These are phyloP conservation scores for Metarhizium album DNA, from an alignment of 2,329 filamentous ascomycete genomes.

Conservation along the genomic window DNA sequence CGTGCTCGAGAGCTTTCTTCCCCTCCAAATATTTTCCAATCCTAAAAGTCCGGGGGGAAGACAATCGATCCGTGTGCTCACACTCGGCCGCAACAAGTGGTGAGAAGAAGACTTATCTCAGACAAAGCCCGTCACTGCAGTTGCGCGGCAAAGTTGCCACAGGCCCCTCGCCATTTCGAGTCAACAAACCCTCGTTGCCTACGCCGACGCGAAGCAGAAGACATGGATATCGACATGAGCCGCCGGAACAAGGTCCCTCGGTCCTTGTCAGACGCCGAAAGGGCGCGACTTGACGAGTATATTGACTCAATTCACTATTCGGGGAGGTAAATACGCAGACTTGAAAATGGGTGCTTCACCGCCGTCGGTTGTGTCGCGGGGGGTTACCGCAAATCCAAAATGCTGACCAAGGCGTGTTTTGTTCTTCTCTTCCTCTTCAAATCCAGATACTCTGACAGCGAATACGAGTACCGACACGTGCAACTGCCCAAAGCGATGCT, in stretches of 20 bases:
- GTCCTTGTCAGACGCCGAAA: slow-evolving; percentile 69
- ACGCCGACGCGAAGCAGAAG: slow-evolving; percentile 1
- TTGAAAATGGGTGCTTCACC: neutral
- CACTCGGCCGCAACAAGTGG: neutral
- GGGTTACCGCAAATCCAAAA: neutral
- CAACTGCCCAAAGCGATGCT: slow-evolving; percentile 98
- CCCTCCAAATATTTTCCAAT: neutral
- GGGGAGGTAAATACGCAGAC: slow-evolving; percentile 48
- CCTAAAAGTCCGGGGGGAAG: neutral
- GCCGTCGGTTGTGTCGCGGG: neutral
- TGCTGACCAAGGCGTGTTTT: neutral
- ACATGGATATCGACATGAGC: slow-evolving; percentile 59
- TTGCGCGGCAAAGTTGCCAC: neutral
- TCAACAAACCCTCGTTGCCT: slow-evolving; percentile 7
- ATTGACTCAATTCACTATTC: slow-evolving; percentile 95
- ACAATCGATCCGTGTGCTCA: neutral
- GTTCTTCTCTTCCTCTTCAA: neutral
- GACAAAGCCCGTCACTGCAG: neutral
- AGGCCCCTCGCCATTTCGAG: neutral
- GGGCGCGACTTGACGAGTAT: slow-evolving; percentile 78
- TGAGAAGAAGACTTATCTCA: neutral
- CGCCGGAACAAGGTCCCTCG: slow-evolving; percentile 83
- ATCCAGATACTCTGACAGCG: slow-evolving; percentile 79
- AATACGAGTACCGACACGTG: slow-evolving; percentile 95
- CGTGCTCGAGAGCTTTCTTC: slow-evolving; percentile 3